Evolutionary conservation across 2,329 filamentous ascomycete species (phyloP).

Genomic region (Sporothrix luriei): DNA sequence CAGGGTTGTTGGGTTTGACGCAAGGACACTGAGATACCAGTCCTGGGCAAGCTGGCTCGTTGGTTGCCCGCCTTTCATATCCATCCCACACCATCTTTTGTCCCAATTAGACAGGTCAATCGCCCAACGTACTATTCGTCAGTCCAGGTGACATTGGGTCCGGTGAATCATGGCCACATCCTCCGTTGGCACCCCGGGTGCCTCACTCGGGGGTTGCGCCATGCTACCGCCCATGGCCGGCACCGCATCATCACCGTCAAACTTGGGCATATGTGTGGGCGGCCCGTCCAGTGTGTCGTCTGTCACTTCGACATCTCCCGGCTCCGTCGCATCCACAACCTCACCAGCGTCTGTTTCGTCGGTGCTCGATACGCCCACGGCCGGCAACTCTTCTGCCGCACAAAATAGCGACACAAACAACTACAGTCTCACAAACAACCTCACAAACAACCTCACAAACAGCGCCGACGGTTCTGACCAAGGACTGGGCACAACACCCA

Average conservation of each 20-base stretch:
- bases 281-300: conserved; percentile 20
- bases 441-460: neutral
- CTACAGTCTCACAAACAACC: neutral
- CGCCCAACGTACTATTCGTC: too few species aligned
- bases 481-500: neutral
- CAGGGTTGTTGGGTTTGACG: neutral
- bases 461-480: neutral
- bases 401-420: neutral
- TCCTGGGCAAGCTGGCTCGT: conserved; percentile 1
- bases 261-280: neutral
- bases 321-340: conserved; percentile 21
- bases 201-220: conserved; percentile 13
- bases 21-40: neutral
- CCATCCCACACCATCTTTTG: neutral
- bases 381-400: neutral
- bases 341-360: conserved; percentile 20
- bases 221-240: conserved; percentile 20
- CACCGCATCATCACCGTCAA: conserved; percentile 21
- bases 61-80: neutral
- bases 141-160: neutral
- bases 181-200: neutral
- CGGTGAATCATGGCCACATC: conserved; percentile 7
- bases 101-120: neutral
- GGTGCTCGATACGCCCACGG: neutral
- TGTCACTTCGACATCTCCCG: conserved; percentile 17